Base-by-base conservation (phyloP, 768 basidiomycete species). In the Amanita phalloides region DNA sequence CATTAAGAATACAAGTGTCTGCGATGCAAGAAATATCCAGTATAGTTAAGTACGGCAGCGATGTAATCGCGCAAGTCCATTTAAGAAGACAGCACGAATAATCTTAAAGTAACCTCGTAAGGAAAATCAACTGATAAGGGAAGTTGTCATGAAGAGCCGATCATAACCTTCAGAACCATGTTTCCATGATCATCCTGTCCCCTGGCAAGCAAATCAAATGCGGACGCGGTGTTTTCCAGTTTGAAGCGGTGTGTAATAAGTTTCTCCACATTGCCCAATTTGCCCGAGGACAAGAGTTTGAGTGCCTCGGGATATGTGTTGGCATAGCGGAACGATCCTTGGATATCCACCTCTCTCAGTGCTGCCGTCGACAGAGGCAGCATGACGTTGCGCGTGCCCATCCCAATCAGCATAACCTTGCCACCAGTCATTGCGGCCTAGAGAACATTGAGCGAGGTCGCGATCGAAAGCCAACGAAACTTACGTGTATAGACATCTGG, bases 401-500 rank as follows among this genome's bases (percentile, higher is more conserved):
- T 98, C 20, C 95, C 95, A 57, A 98, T 81, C 60, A 92, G 86
- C 76, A 91, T 84, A 51, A 96, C 90, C 63, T 86, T 90, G 46
- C 90, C 90, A 47, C 93, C 94, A 14, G 87, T 73, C 48, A 76
- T 72, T 13, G 93, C 90, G 59, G 84, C 79, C 90, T 92, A 64
- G 32, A 48, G 42, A 26, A 57, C 49, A 53, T 43, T 56, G 53
- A 49, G 43, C n/a, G 11, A 39, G 20, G 36, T 23, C 20, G 45
- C 30, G 45, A 45, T 48, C 4, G n/a, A 11, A 45, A 23, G 30
- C 55, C 36, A 35, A 52, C 38, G 21, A 49, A 11, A 76, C 90
- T 74, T 70, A 93, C 90, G 69, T 88, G 81, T 55, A 94, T 76
- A 47, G 88, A 84, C 81, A 90, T 84, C 64, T 95, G 91, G 62